Conservation (phyloP, 2,329 filamentous ascomycete genomes). For the Diaporthe ampelina region DNA sequence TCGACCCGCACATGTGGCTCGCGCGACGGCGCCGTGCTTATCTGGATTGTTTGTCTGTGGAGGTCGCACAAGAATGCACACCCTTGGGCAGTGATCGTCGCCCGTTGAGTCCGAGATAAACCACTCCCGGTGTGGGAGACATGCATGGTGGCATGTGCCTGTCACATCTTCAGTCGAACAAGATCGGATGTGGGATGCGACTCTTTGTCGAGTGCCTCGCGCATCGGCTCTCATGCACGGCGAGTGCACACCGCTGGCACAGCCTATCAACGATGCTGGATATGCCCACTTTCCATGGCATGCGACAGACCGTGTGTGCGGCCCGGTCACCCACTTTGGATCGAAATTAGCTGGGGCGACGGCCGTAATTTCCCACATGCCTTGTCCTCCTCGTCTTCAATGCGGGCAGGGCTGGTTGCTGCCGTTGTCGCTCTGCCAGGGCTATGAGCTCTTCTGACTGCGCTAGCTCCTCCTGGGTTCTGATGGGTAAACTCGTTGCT, state of each 20-base stretch:
- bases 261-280: slow-evolving; percentile 22
- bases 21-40: slow-evolving; percentile 18
- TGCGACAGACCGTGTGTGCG: slow-evolving; percentile 16
- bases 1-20: slow-evolving; percentile 28
- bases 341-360: not conserved
- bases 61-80: slow-evolving; percentile 9
- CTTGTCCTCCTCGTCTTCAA: not conserved
- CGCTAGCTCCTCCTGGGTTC: slow-evolving; percentile 23
- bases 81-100: slow-evolving; percentile 8
- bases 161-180: slow-evolving; percentile 10
- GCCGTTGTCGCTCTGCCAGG: slow-evolving; percentile 20
- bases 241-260: slow-evolving; percentile 7
- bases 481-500: slow-evolving; percentile 2
- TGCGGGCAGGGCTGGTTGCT: slow-evolving; percentile 4
- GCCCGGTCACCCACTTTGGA: slow-evolving; percentile 14
- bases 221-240: slow-evolving; percentile 21
- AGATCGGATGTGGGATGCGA: slow-evolving; percentile 21
- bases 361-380: slow-evolving; percentile 21
- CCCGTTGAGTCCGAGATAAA: slow-evolving; percentile 25
- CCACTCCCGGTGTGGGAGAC: slow-evolving; percentile 3
- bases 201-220: not conserved
- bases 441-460: not conserved
- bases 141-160: not conserved
- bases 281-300: slow-evolving; percentile 21
- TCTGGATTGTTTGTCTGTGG: slow-evolving; percentile 21